phyloP scores from a whole-genome alignment of 139 green algal species.

The Chlamydomonas incerta region DNA sequence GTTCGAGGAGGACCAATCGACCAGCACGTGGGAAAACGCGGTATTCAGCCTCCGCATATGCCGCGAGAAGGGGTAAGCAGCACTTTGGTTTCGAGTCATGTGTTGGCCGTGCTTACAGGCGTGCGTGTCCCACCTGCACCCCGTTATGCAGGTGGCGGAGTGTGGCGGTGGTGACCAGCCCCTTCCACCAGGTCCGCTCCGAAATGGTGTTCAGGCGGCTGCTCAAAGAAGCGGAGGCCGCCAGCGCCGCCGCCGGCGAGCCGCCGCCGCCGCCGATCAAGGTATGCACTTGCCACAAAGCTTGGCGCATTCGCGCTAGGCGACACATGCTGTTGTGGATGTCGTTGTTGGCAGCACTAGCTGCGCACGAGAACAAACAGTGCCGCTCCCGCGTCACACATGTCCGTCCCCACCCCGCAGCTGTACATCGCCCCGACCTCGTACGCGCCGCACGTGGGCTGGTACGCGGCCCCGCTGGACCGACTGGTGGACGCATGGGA shows the following conservation, averaged over 20 bases:
- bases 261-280: too few species aligned
- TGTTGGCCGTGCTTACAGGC: too few species aligned
- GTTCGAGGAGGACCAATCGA: conserved; percentile 20
- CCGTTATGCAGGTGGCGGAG: conserved; percentile 10
- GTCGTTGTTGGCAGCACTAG: too few species aligned
- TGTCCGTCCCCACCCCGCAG: too few species aligned
- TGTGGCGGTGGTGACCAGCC: conserved; percentile 21
- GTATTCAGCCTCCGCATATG: conserved; percentile 24
- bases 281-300: too few species aligned
- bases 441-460: neutral
- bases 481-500: conserved; percentile 9
- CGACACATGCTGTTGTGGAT: too few species aligned
- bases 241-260: too few species aligned
- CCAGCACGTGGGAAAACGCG: conserved; percentile 35
- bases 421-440: conserved; percentile 1
- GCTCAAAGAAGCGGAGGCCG: neutral
- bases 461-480: neutral
- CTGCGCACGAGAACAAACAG: too few species aligned
- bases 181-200: conserved; percentile 36
- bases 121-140: too few species aligned
- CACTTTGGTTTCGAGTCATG: too few species aligned
- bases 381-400: too few species aligned
- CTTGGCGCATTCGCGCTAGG: too few species aligned
- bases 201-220: conserved; percentile 20
- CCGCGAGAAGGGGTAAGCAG: neutral